Evolutionary conservation across 1,139 yeast species (phyloP).

Genomic region (Scheffersomyces insectosa): DNA sequence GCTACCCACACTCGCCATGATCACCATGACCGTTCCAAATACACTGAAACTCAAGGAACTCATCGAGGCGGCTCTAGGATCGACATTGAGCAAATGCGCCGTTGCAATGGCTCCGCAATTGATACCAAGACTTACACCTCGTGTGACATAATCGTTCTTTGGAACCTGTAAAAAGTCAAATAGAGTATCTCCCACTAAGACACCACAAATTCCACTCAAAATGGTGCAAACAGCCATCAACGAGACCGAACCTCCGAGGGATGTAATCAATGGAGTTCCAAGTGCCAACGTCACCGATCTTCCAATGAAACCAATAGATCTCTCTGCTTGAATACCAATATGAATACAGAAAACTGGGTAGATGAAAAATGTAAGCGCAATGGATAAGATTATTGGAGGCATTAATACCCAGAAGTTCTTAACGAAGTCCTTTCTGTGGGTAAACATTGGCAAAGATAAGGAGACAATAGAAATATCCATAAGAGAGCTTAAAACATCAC

Average conservation of each 20-base stretch:
- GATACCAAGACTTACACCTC: constrained; percentile 76
- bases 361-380: constrained; percentile 59
- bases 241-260: constrained; percentile 68
- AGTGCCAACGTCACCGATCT: constrained; percentile 80
- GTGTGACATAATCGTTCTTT: constrained; percentile 66
- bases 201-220: constrained; percentile 76
- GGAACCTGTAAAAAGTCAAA: constrained; percentile 51
- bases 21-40: constrained; percentile 73
- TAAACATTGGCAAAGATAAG: constrained; percentile 74
- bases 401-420: constrained; percentile 58
- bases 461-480: constrained; percentile 80
- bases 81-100: constrained; percentile 66
- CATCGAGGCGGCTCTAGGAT: constrained; percentile 81
- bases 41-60: constrained; percentile 69
- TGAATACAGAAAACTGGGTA: constrained; percentile 70
- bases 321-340: constrained; percentile 58
- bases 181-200: constrained; percentile 58
- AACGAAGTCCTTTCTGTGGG: constrained; percentile 64
- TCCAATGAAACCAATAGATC: constrained; percentile 76
- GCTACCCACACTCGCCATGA: constrained; percentile 58
- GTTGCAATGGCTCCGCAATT: constrained; percentile 85
- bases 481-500: constrained; percentile 67
- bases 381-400: constrained; percentile 60
- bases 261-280: constrained; percentile 69
- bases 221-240: constrained; percentile 81